Evolutionary conservation across 805 yeast genomes (phyloP).

Genomic region (Yarrowia alimentaria): DNA sequence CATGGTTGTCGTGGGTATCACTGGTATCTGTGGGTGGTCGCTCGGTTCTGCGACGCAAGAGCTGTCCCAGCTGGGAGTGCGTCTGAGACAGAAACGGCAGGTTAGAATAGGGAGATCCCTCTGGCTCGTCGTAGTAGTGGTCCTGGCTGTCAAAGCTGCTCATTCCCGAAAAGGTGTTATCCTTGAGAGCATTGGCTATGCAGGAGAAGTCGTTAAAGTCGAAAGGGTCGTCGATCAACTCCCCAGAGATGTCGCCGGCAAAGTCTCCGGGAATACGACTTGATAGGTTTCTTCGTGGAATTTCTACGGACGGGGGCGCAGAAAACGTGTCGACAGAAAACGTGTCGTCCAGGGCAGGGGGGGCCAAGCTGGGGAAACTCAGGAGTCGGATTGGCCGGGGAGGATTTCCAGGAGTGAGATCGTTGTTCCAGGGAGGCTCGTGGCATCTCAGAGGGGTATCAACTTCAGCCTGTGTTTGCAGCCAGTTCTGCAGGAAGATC

Average conservation of each 20-base stretch:
- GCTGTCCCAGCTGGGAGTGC: background rate
- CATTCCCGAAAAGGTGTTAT: background rate
- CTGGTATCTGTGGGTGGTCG: background rate
- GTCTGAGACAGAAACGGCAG: slow-evolving; percentile 9
- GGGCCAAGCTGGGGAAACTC: slow-evolving; percentile 6
- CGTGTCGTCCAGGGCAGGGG: background rate
- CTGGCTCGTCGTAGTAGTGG: slow-evolving; percentile 9
- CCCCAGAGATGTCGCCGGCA: slow-evolving; percentile 1
- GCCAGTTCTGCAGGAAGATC: slow-evolving; percentile 21
- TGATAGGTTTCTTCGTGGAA: slow-evolving; percentile 6
- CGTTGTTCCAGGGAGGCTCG: slow-evolving; percentile 22
- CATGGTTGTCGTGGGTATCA: background rate
- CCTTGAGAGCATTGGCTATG: slow-evolving; percentile 3
- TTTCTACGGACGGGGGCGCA: slow-evolving; percentile 3
- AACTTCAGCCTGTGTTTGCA: slow-evolving; percentile 18
- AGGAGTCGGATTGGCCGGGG: slow-evolving; percentile 9
- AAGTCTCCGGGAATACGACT: slow-evolving; percentile 15
- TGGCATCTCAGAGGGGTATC: slow-evolving; percentile 18
- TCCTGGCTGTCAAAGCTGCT: slow-evolving; percentile 3
- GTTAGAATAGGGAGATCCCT: background rate
- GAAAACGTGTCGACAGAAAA: background rate
- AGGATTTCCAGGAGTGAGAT: slow-evolving; percentile 8
- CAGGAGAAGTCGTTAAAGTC: slow-evolving; percentile 18
- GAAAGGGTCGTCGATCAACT: background rate
- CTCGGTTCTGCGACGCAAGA: background rate